Percentiles rank a stretch among this genome's conserved stretches.
These are phyloP conservation scores for Metschnikowia cerradonensis DNA, from an alignment of 805 yeast species.

Conservation along the genomic window DNA sequence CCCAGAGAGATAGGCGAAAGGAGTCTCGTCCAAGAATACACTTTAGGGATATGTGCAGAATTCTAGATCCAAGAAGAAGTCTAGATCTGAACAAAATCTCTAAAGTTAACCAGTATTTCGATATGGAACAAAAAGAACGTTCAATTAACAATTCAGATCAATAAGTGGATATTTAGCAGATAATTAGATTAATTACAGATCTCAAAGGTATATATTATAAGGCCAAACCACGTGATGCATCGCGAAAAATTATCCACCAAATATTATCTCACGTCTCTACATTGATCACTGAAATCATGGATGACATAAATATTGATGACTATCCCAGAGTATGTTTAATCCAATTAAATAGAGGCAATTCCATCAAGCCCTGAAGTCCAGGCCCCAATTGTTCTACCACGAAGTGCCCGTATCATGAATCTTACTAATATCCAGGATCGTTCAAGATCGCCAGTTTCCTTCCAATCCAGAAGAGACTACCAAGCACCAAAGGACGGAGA, in stretches of 20 bases:
- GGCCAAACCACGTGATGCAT: background rate
- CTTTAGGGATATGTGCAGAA: too few species aligned
- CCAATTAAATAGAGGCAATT: background rate
- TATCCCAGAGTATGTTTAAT: constrained; percentile 51
- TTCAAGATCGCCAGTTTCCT: constrained; percentile 29
- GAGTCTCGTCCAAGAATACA: too few species aligned
- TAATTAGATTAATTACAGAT: too few species aligned
- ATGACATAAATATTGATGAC: constrained; percentile 60
- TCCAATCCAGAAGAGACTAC: constrained; percentile 25
- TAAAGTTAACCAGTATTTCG: too few species aligned
- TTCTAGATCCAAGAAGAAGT: too few species aligned
- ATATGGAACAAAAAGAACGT: too few species aligned
- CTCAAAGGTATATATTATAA: background rate
- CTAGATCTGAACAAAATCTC: too few species aligned
- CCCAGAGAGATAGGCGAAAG: constrained; percentile 35
- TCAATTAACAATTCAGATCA: too few species aligned
- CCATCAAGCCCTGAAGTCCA: background rate
- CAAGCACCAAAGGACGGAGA: constrained; percentile 18
- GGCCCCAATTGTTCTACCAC: background rate
- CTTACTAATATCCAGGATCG: constrained; percentile 19
- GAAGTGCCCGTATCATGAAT: background rate
- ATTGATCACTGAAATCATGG: constrained; percentile 36
- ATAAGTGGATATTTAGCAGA: too few species aligned
- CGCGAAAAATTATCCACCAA: constrained; percentile 4
- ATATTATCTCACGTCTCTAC: background rate